These are phyloP conservation scores for Xylariaceae sp. DNA, from an alignment of 2,329 filamentous ascomycete species.

Conservation along the genomic window DNA sequence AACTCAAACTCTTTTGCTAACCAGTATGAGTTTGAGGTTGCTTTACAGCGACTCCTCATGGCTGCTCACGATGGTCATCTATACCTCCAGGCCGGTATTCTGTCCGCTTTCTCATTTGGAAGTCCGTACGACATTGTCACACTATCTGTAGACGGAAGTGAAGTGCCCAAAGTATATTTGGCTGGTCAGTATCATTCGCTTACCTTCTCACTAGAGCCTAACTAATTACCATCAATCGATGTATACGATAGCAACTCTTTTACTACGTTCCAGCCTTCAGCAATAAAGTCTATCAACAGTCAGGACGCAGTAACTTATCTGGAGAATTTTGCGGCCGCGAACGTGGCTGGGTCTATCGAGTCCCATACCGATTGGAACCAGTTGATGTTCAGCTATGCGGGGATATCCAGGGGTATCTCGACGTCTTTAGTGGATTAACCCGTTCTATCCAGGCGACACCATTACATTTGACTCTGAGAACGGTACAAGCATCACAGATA, in stretches of 20 bases:
- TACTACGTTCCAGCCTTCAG: constrained; percentile 14
- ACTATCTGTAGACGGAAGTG: constrained; percentile 27
- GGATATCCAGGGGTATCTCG: constrained; percentile 22
- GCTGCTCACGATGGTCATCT: constrained; percentile 33
- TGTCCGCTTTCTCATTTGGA: constrained; percentile 27
- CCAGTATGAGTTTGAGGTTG: constrained; percentile 34
- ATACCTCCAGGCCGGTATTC: constrained; percentile 23
- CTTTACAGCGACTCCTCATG: constrained; percentile 28
- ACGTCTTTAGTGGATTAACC: constrained; percentile 26
- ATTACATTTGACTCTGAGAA: constrained; percentile 6
- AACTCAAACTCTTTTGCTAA: constrained; percentile 27
- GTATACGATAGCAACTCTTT: constrained; percentile 10
- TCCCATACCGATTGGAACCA: constrained; percentile 38
- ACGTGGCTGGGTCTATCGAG: constrained; percentile 33
- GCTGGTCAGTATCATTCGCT: constrained; percentile 5
- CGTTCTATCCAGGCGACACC: constrained; percentile 31
- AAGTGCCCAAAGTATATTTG: constrained; percentile 30
- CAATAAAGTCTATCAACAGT: constrained; percentile 29
- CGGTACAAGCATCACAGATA: constrained; percentile 1
- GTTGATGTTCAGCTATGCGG: constrained; percentile 26
- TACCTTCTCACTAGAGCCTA: background rate
- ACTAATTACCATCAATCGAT: constrained; percentile 8
- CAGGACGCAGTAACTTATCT: constrained; percentile 22
- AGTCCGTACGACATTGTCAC: constrained; percentile 26
- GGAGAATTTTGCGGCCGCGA: constrained; percentile 25